Evolutionary conservation across 495 filamentous ascomycete genomes (phyloP), one percentile per base, ranked within the genome.

Genomic region (Acidomyces sp.): DNA sequence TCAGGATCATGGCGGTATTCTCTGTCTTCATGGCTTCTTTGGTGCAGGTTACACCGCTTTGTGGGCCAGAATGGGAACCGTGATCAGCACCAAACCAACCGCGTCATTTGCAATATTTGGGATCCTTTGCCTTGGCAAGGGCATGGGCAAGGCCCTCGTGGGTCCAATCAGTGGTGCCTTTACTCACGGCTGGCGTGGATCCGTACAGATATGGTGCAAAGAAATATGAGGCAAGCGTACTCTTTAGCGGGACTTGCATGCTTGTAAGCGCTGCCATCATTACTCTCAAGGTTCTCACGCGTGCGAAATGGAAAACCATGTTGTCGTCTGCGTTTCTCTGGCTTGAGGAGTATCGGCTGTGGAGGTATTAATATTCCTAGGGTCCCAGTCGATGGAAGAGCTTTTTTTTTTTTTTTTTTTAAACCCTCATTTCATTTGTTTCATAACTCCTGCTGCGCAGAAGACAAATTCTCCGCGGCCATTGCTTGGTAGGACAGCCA

Each of bases 21-120:
- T 25, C 54, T 17, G 25, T 62, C 10, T 23, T 61, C 63, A 61
- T 35, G 62, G 62, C 16, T 59, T 61, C 48, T 65, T 63, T 46
- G 62, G 43, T 3, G 52, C 50, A 7, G 61, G 57, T 9, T 65
- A 58, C 34, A 48, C 48, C 3, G 45, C 56, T 1, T 38, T 61
- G 32, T 55, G 36, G 35, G 43, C 16, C 13, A 11, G 47, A 22
- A 50, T 50, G 47, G 43, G 42, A 6, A 50, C 36, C 10, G 11
- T 18, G 23, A 46, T 43, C 28, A 50, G 35, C 36, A 38, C 26
- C 23, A 34, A 46, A 11, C 35, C 47, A 3, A 43, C 34, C 25
- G 36, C 42, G 5, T 34, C 47, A 12, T 45, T 63, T 13, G 28
- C 40, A 15, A 37, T 32, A 12, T 58, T 62, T 32, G 52, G 52